phyloP scores from a whole-genome alignment of 169 alveolate genomes.

The Eimeria sp. region DNA sequence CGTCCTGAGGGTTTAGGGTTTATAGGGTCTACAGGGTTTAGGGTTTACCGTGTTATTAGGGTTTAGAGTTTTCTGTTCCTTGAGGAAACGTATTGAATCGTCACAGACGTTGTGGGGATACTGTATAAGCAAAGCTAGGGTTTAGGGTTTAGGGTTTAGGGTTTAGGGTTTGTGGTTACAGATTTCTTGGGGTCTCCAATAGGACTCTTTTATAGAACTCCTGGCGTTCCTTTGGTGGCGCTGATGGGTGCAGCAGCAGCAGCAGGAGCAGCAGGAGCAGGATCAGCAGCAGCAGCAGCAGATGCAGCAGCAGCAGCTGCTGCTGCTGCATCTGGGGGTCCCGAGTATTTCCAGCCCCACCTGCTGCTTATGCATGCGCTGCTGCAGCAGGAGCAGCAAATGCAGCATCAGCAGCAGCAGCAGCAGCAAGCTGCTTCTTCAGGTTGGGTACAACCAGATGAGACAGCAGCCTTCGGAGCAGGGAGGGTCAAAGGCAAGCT shows the following conservation, averaged over 20 bases:
- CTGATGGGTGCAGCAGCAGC: background rate
- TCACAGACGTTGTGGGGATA: too few species aligned
- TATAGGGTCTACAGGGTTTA: background rate
- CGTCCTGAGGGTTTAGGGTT: background rate
- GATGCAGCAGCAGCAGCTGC: background rate
- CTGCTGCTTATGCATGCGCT: slow-evolving; percentile 41
- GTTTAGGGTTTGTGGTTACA: background rate
- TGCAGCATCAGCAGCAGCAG: background rate
- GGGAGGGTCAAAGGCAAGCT: slow-evolving; percentile 14
- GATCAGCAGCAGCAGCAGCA: background rate
- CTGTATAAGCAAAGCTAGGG: background rate
- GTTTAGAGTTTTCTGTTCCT: background rate
- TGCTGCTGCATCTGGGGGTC: background rate
- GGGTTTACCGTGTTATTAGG: background rate
- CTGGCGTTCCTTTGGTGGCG: slow-evolving; percentile 20
- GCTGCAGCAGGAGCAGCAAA: slow-evolving; percentile 43
- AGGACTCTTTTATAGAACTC: background rate
- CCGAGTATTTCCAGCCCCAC: slow-evolving; percentile 30
- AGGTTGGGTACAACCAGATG: slow-evolving; percentile 19
- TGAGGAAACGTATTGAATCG: too few species aligned
- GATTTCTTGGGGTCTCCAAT: background rate
- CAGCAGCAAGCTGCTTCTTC: background rate
- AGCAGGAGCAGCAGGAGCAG: background rate
- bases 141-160: slow-evolving; percentile 18
- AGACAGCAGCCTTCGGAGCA: slow-evolving; percentile 14